A percentile compares a stretch with the other conserved stretches of the same genome.
Evolutionary conservation across 805 yeast genomes (phyloP).

Genomic region (Geotrichum ghanense): DNA sequence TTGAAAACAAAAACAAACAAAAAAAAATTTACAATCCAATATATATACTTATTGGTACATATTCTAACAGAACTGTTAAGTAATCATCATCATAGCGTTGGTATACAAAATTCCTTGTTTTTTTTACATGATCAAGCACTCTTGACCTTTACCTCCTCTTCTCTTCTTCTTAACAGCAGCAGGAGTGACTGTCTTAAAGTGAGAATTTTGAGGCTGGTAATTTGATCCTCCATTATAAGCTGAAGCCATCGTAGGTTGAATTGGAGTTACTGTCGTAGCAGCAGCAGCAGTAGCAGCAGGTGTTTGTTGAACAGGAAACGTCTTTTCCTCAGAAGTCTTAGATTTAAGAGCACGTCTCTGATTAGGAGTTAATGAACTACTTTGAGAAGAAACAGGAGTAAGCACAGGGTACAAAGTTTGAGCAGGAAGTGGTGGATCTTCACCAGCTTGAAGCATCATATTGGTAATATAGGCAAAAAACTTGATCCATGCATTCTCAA

Average conservation of each 20-base stretch:
- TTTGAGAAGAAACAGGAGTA: conserved; percentile 9
- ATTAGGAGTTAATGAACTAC: conserved; percentile 2
- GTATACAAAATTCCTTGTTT: not conserved
- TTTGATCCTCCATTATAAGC: conserved; percentile 3
- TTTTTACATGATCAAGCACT: conserved; percentile 10
- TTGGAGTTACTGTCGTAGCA: not conserved
- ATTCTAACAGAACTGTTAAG: too few species aligned
- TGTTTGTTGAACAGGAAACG: not conserved
- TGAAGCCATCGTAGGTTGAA: not conserved
- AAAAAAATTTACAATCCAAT: too few species aligned
- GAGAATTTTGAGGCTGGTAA: conserved; percentile 9
- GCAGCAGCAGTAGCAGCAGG: conserved; percentile 2
- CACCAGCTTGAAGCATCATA: conserved; percentile 20
- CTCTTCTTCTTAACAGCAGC: conserved; percentile 4
- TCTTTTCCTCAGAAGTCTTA: not conserved
- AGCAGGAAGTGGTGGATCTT: conserved; percentile 23
- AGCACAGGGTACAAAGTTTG: conserved; percentile 12
- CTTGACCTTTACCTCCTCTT: conserved; percentile 8
- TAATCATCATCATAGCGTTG: too few species aligned
- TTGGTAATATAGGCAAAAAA: conserved; percentile 21
- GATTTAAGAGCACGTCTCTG: conserved; percentile 2
- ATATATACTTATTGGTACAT: too few species aligned
- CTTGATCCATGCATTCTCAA: conserved; percentile 24
- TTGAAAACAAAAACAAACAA: too few species aligned
- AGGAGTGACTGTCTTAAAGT: conserved; percentile 6